A percentile compares a stretch with the other conserved stretches of the same genome.
Evolutionary conservation across 305 asterid genomes (phyloP).

Genomic region (Caryopteris hybrid): DNA sequence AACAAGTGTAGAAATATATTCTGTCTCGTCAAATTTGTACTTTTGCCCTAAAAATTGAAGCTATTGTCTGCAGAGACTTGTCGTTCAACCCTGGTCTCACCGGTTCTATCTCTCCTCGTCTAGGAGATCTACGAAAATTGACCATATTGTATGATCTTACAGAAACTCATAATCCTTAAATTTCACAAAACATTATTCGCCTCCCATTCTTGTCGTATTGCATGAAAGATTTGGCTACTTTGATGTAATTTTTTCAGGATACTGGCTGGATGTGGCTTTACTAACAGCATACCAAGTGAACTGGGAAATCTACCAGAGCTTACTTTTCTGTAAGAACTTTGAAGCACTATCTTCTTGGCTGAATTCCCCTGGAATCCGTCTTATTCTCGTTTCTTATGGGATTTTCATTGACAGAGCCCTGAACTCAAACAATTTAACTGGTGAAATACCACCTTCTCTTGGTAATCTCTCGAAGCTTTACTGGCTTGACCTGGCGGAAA

Average conservation of each 20-base stretch:
- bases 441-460: conserved; percentile 71
- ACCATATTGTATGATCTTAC: conserved; percentile 61
- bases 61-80: conserved; percentile 57
- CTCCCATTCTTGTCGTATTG: neutral
- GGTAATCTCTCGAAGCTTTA: conserved; percentile 79
- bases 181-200: neutral
- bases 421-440: conserved; percentile 81
- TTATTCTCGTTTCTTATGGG: neutral
- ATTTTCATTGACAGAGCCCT: conserved; percentile 56
- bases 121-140: conserved; percentile 71
- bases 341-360: neutral
- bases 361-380: neutral
- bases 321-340: conserved; percentile 66
- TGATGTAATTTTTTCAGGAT: conserved; percentile 49
- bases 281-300: conserved; percentile 70
- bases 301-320: conserved; percentile 71
- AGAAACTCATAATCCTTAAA: conserved; percentile 4
- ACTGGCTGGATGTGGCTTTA: conserved; percentile 88
- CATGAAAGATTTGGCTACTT: neutral
- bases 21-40: neutral
- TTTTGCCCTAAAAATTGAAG: conserved; percentile 10
- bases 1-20: too few species aligned
- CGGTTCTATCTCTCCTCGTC: conserved; percentile 71
- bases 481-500: conserved; percentile 91
- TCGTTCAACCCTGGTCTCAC: conserved; percentile 81